Conservation (phyloP, 495 filamentous ascomycete genomes). For the Aspergillus carlsbadensis region DNA sequence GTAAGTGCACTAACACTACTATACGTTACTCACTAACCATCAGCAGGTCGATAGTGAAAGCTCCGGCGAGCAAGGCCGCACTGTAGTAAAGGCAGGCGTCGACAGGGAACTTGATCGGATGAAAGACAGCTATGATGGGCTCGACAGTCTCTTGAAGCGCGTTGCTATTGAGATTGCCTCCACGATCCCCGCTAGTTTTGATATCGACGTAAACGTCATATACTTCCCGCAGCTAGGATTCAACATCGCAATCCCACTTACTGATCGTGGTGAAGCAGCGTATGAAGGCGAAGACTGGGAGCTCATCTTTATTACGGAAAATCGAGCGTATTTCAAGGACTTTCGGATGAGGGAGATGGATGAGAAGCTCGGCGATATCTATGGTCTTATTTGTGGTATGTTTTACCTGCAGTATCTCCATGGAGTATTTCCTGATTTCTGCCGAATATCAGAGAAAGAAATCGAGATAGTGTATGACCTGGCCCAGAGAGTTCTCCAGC, state of each 20-base stretch:
- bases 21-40: constrained; percentile 7
- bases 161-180: constrained; percentile 61
- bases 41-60: constrained; percentile 75
- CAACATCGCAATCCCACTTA: constrained; percentile 70
- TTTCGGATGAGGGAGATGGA: constrained; percentile 82
- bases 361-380: constrained; percentile 78
- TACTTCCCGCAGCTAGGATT: constrained; percentile 93
- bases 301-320: constrained; percentile 71
- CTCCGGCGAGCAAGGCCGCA: constrained; percentile 70
- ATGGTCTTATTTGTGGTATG: constrained; percentile 77
- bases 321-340: constrained; percentile 84
- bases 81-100: constrained; percentile 69
- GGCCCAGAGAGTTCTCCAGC: constrained; percentile 66
- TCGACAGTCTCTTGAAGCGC: constrained; percentile 68
- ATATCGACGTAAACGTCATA: constrained; percentile 70
- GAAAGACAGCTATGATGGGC: constrained; percentile 73
- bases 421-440: neutral
- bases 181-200: constrained; percentile 60
- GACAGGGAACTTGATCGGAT: constrained; percentile 75
- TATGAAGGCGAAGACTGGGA: constrained; percentile 77
- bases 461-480: constrained; percentile 86
- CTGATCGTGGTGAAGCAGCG: constrained; percentile 57
- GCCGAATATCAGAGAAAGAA: constrained; percentile 66
- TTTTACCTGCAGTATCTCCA: neutral
- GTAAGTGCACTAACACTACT: constrained; percentile 23